A percentile compares a stretch with the other conserved stretches of the same genome.
These are phyloP conservation scores for Piloderma croceum DNA, from an alignment of 768 basidiomycete species.

Conservation along the genomic window DNA sequence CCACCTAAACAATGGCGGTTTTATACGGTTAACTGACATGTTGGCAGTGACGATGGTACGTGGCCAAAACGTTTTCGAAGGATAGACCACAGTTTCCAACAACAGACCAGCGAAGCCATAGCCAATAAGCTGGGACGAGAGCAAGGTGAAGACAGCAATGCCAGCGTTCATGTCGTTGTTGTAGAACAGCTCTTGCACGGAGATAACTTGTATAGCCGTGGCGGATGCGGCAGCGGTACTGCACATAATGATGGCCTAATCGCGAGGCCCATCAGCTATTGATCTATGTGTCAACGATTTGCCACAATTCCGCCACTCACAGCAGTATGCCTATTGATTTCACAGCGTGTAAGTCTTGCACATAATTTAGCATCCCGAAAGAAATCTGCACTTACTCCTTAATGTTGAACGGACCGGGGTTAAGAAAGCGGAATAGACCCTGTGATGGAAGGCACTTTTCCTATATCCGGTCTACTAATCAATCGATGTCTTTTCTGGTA, in stretches of 20 bases:
- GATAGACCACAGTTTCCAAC: constrained; percentile 19
- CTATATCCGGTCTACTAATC: constrained; percentile 3
- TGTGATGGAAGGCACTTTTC: constrained; percentile 6
- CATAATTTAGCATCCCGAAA: background rate
- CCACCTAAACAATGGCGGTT: background rate
- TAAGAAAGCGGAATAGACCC: constrained; percentile 28
- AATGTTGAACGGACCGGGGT: constrained; percentile 36
- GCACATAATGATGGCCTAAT: constrained; percentile 19
- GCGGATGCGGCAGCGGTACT: constrained; percentile 27
- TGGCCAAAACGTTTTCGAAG: constrained; percentile 15
- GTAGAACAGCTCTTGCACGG: constrained; percentile 27
- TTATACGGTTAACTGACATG: constrained; percentile 10
- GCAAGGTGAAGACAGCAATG: constrained; percentile 38
- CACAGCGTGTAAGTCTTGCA: constrained; percentile 22
- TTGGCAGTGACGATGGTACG: constrained; percentile 21
- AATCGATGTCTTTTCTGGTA: too few relatives aligned
- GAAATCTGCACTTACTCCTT: constrained; percentile 14
- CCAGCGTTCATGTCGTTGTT: constrained; percentile 36
- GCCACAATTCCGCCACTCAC: background rate
- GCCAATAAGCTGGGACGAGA: constrained; percentile 35
- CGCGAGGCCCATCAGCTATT: background rate
- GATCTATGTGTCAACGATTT: background rate
- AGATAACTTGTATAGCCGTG: constrained; percentile 29
- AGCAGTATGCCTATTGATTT: constrained; percentile 19
- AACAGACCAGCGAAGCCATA: constrained; percentile 35